phyloP scores from a whole-genome alignment of 2,329 filamentous ascomycete genomes.

The Fusarium burgessii region DNA sequence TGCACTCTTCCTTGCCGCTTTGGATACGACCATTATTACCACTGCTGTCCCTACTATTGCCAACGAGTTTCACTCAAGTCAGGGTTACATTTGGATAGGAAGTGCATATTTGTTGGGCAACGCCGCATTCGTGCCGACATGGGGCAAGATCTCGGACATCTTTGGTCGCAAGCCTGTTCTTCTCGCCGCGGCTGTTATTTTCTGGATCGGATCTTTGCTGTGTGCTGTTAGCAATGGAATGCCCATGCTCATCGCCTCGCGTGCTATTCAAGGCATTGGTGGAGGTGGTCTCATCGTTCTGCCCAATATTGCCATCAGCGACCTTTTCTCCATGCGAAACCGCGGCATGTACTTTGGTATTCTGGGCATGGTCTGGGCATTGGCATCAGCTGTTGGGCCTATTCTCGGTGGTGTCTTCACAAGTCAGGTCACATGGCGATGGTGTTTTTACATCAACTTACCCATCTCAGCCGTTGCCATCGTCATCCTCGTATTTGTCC shows the following conservation, averaged over 20 bases:
- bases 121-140: conserved; percentile 74
- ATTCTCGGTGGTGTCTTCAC: conserved; percentile 78
- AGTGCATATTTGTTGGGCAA: conserved; percentile 79
- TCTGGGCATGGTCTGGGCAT: conserved; percentile 70
- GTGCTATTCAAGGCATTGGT: conserved; percentile 68
- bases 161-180: conserved; percentile 69
- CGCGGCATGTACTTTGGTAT: conserved; percentile 65
- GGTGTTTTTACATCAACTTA: conserved; percentile 77
- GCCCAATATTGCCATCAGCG: conserved; percentile 69
- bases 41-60: conserved; percentile 76
- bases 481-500: conserved; percentile 67
- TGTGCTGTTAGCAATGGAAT: conserved; percentile 64
- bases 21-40: conserved; percentile 72
- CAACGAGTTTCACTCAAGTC: conserved; percentile 71
- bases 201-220: conserved; percentile 66
- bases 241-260: conserved; percentile 65
- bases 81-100: conserved; percentile 83
- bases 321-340: conserved; percentile 65
- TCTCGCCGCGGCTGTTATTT: conserved; percentile 62
- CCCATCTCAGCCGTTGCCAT: conserved; percentile 62
- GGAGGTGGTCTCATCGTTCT: conserved; percentile 70
- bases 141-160: conserved; percentile 73
- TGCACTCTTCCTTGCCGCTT: conserved; percentile 64
- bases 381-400: conserved; percentile 74
- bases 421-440: conserved; percentile 72